Base-by-base conservation (phyloP, 441 rosid species). In the Croton setiger region DNA sequence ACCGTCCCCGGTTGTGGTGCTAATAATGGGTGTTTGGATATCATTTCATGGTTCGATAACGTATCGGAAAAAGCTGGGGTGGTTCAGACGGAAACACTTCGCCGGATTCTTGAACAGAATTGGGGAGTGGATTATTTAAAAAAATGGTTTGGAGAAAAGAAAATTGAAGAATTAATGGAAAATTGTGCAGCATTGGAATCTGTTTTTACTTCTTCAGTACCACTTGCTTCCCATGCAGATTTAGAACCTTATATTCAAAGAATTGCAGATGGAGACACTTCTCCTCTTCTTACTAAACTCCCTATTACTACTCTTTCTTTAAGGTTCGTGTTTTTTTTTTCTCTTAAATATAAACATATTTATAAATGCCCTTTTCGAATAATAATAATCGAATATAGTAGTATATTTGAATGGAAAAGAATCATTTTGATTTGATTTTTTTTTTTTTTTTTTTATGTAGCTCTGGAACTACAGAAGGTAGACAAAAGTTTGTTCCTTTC, bases 381-480 rank as follows among this genome's bases (percentile, higher is more conserved):
- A 41, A 6, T 12, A 53, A 53, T 53, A 10, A n/a, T n/a, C n/a
- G n/a, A 15, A 49, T 15, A 49, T 4, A 17, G 54, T 7, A 15
- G 54, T 7, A 15, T 4, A 49, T 0, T n/a, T 14, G 21, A 49
- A 49, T 45, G 21, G 54, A 49, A 11, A 21, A 12, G 51, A 47
- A 47, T 51, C 9, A n/a, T 51, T 43, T 51, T 51, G 55, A 52
- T 52, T 27, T 27, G 31, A 27, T 27, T 66, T 61, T 58, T 2
- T 20, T 37, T 68, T 20, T 62, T 21, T 56, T 3, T 12, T 43
- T 35, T 54, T 9, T 14, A 39, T 71, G 37, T 44, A 93, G 98
- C 80, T 93, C 98, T 48, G 98, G 98, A 57, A 93, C 97, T 56
- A 93, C 98, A 17, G 98, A 91, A 48, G 98, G 97, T 45, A 83